These are phyloP conservation scores for Trametes versicolor DNA, from an alignment of 1,284 basidiomycete genomes.

Conservation along the genomic window DNA sequence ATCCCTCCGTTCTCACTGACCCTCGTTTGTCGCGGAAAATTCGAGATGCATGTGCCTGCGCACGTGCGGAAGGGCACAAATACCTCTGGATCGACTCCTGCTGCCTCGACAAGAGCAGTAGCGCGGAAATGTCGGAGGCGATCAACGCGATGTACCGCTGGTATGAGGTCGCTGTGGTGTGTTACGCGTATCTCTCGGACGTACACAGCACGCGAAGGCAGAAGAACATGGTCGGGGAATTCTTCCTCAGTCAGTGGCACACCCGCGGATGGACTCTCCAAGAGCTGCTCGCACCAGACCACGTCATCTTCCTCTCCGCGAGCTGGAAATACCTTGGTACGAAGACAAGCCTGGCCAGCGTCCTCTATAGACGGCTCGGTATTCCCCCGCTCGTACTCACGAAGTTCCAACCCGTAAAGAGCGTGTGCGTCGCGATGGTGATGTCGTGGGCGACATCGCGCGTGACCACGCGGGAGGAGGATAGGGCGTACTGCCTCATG, in stretches of 20 bases:
- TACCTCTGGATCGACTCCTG: conserved; percentile 16
- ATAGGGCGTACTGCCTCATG: conserved; percentile 17
- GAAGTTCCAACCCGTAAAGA: neutral
- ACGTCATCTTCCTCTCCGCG: conserved; percentile 11
- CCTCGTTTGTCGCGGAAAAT: neutral
- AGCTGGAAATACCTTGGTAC: conserved; percentile 9
- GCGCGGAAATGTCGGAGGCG: conserved; percentile 19
- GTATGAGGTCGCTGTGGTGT: conserved; percentile 14
- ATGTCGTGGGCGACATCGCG: conserved; percentile 16
- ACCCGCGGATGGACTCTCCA: conserved; percentile 6
- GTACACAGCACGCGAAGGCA: conserved; percentile 6
- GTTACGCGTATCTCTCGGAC: conserved; percentile 19
- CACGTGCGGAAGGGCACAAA: neutral
- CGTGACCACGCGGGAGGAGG: conserved; percentile 5
- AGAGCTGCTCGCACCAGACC: conserved; percentile 19
- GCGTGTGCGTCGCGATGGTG: neutral
- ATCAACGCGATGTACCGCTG: conserved; percentile 21
- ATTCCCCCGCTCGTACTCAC: neutral
- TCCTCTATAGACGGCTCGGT: neutral
- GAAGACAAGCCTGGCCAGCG: conserved; percentile 8
- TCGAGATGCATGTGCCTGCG: neutral
- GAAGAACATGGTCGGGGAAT: too few species aligned
- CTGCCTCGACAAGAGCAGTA: conserved; percentile 21
- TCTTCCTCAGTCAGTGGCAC: conserved; percentile 9
- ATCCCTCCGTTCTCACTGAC: neutral